These are phyloP conservation scores for Ustilago nuda DNA, from an alignment of 1,284 basidiomycete species.

Conservation along the genomic window DNA sequence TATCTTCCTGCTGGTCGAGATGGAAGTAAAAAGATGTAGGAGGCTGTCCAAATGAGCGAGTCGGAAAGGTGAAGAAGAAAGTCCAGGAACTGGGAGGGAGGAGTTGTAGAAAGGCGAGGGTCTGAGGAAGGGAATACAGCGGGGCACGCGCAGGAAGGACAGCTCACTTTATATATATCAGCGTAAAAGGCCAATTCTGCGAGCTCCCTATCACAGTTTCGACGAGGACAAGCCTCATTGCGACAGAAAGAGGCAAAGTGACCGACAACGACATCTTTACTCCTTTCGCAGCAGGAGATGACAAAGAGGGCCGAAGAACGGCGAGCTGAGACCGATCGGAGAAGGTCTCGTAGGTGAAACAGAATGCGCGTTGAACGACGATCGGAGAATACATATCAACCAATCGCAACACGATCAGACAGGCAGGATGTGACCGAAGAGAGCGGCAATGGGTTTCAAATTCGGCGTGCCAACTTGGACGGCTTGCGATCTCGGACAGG, in stretches of 20 bases:
- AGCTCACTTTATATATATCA: background rate
- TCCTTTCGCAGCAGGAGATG: background rate
- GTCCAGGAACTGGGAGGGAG: background rate
- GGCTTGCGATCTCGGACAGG: background rate
- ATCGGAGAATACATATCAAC: slow-evolving; percentile 27
- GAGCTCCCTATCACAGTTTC: background rate
- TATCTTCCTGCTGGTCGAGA: background rate
- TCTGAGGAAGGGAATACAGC: background rate
- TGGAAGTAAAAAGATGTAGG: background rate
- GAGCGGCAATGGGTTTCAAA: background rate
- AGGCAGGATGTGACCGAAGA: background rate
- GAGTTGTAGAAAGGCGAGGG: background rate
- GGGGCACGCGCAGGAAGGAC: slow-evolving; percentile 1
- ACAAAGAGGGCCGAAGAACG: background rate
- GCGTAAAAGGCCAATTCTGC: background rate
- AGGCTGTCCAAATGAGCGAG: background rate
- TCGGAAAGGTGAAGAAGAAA: background rate
- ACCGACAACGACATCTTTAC: background rate
- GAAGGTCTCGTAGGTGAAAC: slow-evolving; percentile 18
- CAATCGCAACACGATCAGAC: background rate
- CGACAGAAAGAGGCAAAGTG: background rate
- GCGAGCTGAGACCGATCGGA: slow-evolving; percentile 7
- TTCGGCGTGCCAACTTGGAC: slow-evolving; percentile 7
- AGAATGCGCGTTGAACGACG: slow-evolving; percentile 12
- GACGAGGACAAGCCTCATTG: background rate